Evolutionary conservation across 1,139 yeast species (phyloP).

Genomic region (Suhomyces anneliseae): DNA sequence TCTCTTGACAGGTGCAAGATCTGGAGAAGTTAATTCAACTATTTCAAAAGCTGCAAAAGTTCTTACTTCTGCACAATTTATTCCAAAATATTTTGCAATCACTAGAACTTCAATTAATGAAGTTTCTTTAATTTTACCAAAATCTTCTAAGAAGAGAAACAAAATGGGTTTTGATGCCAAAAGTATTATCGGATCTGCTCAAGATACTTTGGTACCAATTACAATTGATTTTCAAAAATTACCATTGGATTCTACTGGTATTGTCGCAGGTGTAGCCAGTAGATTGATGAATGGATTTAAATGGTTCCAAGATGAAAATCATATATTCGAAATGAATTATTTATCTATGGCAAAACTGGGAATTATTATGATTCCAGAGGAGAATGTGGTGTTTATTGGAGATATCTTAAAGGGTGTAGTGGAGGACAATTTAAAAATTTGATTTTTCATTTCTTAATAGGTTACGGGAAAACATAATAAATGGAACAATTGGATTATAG

Average conservation of each 20-base stretch:
- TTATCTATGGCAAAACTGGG: slow-evolving; percentile 64
- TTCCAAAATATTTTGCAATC: slow-evolving; percentile 57
- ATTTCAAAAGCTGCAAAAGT: slow-evolving; percentile 37
- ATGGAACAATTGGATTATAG: too few species aligned
- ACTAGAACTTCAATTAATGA: slow-evolving; percentile 56
- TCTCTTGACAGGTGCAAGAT: slow-evolving; percentile 62
- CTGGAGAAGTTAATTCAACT: slow-evolving; percentile 45
- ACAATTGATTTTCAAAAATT: slow-evolving; percentile 54
- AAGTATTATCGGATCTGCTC: slow-evolving; percentile 54
- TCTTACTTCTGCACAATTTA: slow-evolving; percentile 26
- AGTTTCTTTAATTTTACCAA: slow-evolving; percentile 55
- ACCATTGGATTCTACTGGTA: slow-evolving; percentile 65
- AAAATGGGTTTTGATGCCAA: slow-evolving; percentile 44
- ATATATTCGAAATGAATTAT: slow-evolving; percentile 55
- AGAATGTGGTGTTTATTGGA: slow-evolving; percentile 33
- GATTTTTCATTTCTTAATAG: too few species aligned
- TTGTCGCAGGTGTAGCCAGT: slow-evolving; percentile 66
- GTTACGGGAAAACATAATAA: too few species aligned
- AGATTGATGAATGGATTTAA: slow-evolving; percentile 40
- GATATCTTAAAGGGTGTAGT: slow-evolving; percentile 2
- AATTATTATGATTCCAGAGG: slow-evolving; percentile 59
- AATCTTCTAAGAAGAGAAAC: slow-evolving; percentile 34
- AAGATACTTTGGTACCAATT: slow-evolving; percentile 59
- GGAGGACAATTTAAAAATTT: background rate
- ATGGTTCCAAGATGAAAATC: slow-evolving; percentile 17